Percentiles rank a stretch among this genome's conserved stretches.
Conservation (phyloP, 345 rosid species). For the Citrus medica region DNA sequence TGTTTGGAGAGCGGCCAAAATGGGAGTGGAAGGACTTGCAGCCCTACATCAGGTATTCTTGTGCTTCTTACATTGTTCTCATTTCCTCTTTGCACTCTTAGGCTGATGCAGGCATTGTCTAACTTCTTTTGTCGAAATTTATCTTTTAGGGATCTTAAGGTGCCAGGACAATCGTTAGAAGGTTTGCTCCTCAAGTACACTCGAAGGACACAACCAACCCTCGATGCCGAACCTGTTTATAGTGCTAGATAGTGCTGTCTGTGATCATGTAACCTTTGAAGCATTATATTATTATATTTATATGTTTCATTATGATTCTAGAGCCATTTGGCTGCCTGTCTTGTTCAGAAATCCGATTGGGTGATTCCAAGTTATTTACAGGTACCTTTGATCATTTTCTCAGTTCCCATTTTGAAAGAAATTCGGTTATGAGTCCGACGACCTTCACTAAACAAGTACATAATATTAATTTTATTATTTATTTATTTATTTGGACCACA, state of each 20-base stretch:
- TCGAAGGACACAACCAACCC: constrained; percentile 64
- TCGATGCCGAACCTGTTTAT: constrained; percentile 70
- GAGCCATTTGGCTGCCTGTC: not conserved
- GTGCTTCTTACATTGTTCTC: not conserved
- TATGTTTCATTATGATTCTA: not conserved
- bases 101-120: not conserved
- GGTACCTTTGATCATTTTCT: not conserved
- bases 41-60: constrained; percentile 72
- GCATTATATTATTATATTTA: not conserved
- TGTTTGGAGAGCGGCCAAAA: constrained; percentile 69
- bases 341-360: not conserved
- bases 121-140: not conserved
- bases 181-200: constrained; percentile 83
- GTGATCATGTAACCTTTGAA: not conserved
- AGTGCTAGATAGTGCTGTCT: constrained; percentile 48
- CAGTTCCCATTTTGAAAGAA: not conserved
- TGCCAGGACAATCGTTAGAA: constrained; percentile 83
- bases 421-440: no score
- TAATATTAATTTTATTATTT: no score
- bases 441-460: no score
- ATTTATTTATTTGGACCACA: no score
- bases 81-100: not conserved
- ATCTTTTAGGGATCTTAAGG: constrained; percentile 67
- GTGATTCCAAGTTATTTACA: not conserved
- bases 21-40: constrained; percentile 93